Evolutionary conservation across 768 basidiomycete genomes (phyloP), one percentile per base, ranked within the genome.

Genomic region (Coprinopsis sp.): DNA sequence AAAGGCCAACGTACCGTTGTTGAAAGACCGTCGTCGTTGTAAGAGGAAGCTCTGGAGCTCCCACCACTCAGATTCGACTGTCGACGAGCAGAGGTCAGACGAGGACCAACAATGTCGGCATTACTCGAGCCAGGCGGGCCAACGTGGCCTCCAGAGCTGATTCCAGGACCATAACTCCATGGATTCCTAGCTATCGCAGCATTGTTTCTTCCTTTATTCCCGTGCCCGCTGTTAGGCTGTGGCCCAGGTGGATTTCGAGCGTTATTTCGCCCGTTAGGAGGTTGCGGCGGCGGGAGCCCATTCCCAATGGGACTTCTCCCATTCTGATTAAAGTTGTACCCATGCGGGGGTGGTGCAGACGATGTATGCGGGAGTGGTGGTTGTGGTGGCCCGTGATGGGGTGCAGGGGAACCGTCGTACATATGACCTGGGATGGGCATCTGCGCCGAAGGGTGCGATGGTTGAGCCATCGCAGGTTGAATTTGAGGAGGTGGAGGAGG

Each of bases 131-230:
- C 59, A 2, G 63, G 56, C 64, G 62, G 44, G 50, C 64, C 25
- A 56, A 66, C 50, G 37, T 64, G 63, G 1, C 77, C 78, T 21
- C 76, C 71, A 54, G 71, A 69, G 14, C 78, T 69, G 28, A 77
- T 61, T 11, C 82, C 82, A 55, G 82, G 77, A 1, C 84, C 84
- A 56, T 78, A 86, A 59, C 77, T 87, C 84, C 85, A 87, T n/a
- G 77, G 65, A 39, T 71, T 64, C 39, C 78, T 66, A 18, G 73
- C 64, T 38, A 73, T 68, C 8, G 72, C 69, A 18, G 70, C 62
- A 22, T 65, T 52, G 37, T 46, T 55, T 33, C 51, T 58, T 49
- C 30, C 62, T 56, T 58, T 70, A 63, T 21, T 53, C 14, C 63
- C 63, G 51, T 24, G 19, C 21, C 64, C 71, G 4, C 53, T 55